Evolutionary conservation across 352 stramenopile species (phyloP), one percentile per base, ranked within the genome.

Genomic region (Elongisporangium prolatum): DNA sequence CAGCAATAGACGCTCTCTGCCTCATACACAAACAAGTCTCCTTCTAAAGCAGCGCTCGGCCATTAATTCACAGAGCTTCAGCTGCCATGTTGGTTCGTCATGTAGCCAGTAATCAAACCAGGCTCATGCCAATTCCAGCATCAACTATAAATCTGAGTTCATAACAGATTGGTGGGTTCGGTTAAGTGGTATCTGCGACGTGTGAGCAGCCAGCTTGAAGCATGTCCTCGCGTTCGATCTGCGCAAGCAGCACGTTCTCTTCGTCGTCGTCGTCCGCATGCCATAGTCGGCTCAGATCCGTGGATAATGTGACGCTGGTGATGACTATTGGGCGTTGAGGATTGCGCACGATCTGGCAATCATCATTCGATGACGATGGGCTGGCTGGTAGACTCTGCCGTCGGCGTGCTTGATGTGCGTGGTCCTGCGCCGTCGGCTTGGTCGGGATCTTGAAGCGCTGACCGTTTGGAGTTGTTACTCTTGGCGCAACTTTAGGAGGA

Each of bases 1-100:
- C 52, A 57, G 55, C 61, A 81, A 52, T 83, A 83, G 65, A 38
- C 48, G 53, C n/a, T n/a, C n/a, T n/a, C n/a, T n/a, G n/a, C n/a
- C n/a, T n/a, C 22, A 5, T 38, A 13, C 28, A 38, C 28, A 44
- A 11, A 44, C 34, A 9, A 44, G 17, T 11, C 34, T 13, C 34
- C 34, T 17, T 13, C 0, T 44, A 44, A 7, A 40, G 9, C 34
- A 44, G 34, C 34, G 34, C 34, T 44, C 34, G 11, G 2, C 11
- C 34, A 44, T 44, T 13, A 44, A 44, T 44, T 17, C 34, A 44
- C 34, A 16, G 34, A 44, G 34, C 34, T 38, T 44, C 8, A 44
- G 10, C 10, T 34, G 24, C 24, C 24, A 3, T 34, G 24, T 7
- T n/a, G n/a, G 24, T 8, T 11, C 10, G 34, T 13, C 28, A 40